These are phyloP conservation scores for Yamadazyma blattariae DNA, from an alignment of 1,139 yeast species.

Conservation along the genomic window DNA sequence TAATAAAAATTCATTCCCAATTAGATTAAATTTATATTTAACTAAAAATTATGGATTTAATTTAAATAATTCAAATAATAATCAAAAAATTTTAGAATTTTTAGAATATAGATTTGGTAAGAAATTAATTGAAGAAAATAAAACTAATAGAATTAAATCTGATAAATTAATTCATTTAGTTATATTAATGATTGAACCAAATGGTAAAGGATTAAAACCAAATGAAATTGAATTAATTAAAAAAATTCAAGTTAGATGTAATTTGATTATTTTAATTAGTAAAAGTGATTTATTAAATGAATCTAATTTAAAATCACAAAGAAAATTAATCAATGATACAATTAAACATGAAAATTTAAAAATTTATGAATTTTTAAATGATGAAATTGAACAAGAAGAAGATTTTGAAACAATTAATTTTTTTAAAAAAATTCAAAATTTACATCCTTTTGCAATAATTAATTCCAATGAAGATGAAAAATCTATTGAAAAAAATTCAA, in stretches of 20 bases:
- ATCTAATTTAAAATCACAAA: slow-evolving; percentile 32
- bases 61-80: slow-evolving; percentile 30
- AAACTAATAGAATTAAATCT: slow-evolving; percentile 52
- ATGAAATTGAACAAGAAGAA: slow-evolving; percentile 4
- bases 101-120: slow-evolving; percentile 55
- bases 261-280: slow-evolving; percentile 55
- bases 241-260: slow-evolving; percentile 46
- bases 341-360: slow-evolving; percentile 43
- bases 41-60: slow-evolving; percentile 30
- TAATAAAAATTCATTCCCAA: slow-evolving; percentile 17
- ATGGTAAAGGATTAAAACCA: slow-evolving; percentile 41
- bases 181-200: slow-evolving; percentile 57
- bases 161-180: slow-evolving; percentile 62
- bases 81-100: slow-evolving; percentile 36
- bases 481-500: background rate
- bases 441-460: slow-evolving; percentile 22
- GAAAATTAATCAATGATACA: slow-evolving; percentile 37
- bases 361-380: slow-evolving; percentile 44
- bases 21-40: slow-evolving; percentile 21
- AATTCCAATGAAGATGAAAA: slow-evolving; percentile 14
- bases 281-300: slow-evolving; percentile 57
- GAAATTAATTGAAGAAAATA: slow-evolving; percentile 57
- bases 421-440: slow-evolving; percentile 13
- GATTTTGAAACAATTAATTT: slow-evolving; percentile 10
- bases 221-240: slow-evolving; percentile 51